Conservation (phyloP, 2,329 filamentous ascomycete genomes). For the Raffaelea albimanens region DNA sequence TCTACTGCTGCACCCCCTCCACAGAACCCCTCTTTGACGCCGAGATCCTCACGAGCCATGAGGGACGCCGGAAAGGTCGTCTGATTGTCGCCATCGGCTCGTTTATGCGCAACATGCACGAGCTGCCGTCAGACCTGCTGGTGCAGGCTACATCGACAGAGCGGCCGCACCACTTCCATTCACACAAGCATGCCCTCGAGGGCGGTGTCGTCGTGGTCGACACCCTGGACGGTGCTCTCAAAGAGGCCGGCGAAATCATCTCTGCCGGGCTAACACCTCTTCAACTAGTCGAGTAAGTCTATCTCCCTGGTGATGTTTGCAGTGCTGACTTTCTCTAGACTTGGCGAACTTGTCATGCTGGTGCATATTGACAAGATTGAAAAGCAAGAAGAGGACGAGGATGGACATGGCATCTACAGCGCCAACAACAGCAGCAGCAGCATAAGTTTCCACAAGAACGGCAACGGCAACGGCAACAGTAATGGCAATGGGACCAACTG, state of each 20-base stretch:
- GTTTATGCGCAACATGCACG: conserved; percentile 64
- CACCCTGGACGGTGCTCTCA: conserved; percentile 67
- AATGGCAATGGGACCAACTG: background rate
- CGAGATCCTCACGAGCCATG: conserved; percentile 59
- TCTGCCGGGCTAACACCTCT: conserved; percentile 62
- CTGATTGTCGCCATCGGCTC: conserved; percentile 66
- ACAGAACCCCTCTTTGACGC: conserved; percentile 65
- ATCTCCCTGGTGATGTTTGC: no score
- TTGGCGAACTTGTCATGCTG: no score
- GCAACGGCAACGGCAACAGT: background rate
- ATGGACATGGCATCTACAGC: conserved; percentile 17
- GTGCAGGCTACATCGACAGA: conserved; percentile 44
- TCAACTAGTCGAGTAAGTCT: conserved; percentile 66
- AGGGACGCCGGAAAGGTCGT: conserved; percentile 60
- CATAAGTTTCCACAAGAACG: background rate
- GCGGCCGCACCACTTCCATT: conserved; percentile 41
- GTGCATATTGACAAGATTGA: conserved; percentile 29
- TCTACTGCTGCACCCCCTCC: conserved; percentile 83
- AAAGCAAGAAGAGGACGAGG: conserved; percentile 12
- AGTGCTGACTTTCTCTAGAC: background rate
- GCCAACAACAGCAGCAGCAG: background rate
- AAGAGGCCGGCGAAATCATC: conserved; percentile 80
- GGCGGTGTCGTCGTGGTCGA: conserved; percentile 63
- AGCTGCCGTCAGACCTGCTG: conserved; percentile 71
- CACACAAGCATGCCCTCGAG: conserved; percentile 56